Evolutionary conservation across 192 early-diverging fungal species (phyloP).

Genomic region (Obelidium mucronatum): DNA sequence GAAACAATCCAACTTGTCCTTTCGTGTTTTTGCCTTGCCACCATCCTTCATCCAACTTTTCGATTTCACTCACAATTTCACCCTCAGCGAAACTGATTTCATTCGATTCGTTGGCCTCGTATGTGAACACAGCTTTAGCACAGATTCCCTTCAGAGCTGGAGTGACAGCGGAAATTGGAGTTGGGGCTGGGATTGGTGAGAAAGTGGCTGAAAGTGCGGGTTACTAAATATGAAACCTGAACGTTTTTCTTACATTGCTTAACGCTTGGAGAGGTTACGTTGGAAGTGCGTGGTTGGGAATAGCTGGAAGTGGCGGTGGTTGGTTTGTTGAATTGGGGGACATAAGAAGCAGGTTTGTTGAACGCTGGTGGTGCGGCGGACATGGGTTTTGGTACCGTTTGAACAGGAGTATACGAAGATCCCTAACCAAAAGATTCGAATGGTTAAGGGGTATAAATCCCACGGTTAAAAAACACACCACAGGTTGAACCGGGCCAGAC

Average conservation of each 20-base stretch:
- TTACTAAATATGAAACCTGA: background rate
- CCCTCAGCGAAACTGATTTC: conserved; percentile 86
- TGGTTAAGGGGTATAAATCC: no score
- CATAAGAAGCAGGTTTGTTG: conserved; percentile 19
- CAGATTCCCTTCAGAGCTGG: background rate
- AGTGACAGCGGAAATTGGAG: background rate
- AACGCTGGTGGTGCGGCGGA: conserved; percentile 12
- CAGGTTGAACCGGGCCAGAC: conserved; percentile 17
- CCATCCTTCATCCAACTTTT: conserved; percentile 90
- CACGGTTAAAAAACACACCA: conserved; percentile 25
- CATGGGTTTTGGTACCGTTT: conserved; percentile 44
- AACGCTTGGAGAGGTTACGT: background rate
- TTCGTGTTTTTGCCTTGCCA: conserved; percentile 84
- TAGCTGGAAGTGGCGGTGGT: background rate
- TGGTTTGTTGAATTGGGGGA: conserved; percentile 9
- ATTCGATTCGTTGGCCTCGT: conserved; percentile 67
- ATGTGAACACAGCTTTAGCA: conserved; percentile 31
- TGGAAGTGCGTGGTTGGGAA: conserved; percentile 1
- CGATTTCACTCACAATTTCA: conserved; percentile 80
- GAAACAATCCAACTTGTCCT: conserved; percentile 82
- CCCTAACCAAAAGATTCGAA: conserved; percentile 26
- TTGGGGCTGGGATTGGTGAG: background rate
- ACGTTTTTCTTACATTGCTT: background rate
- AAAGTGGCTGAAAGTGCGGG: background rate
- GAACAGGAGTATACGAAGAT: conserved; percentile 41